phyloP scores from a whole-genome alignment of 345 rosid genomes.

The Brassica juncea region DNA sequence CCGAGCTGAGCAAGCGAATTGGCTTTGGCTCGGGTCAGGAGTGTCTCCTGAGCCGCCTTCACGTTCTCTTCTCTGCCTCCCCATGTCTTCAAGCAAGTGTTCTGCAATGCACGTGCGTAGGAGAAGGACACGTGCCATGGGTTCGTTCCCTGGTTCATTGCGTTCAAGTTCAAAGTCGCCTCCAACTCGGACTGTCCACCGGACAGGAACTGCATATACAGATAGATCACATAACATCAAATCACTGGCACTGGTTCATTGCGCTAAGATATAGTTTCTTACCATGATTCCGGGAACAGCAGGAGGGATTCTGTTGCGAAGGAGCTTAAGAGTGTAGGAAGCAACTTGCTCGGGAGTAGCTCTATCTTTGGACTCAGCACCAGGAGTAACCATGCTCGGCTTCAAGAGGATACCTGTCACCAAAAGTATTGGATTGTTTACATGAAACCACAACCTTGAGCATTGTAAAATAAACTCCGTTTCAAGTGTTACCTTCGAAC shows the following conservation, averaged over 20 bases:
- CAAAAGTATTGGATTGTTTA: neutral
- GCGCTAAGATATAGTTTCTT: too few relatives aligned
- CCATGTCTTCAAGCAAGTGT: constrained; percentile 93
- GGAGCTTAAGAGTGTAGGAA: constrained; percentile 90
- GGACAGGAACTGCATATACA: constrained; percentile 72
- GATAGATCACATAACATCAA: neutral
- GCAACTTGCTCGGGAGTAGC: constrained; percentile 84
- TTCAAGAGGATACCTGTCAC: constrained; percentile 66
- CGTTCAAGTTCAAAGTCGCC: constrained; percentile 89
- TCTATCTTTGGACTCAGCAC: constrained; percentile 82
- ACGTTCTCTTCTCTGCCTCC: constrained; percentile 84
- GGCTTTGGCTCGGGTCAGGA: constrained; percentile 76
- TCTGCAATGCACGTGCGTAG: constrained; percentile 88
- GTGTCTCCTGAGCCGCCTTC: constrained; percentile 69
- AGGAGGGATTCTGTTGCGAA: constrained; percentile 78
- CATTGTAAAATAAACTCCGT: neutral
- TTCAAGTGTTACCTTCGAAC: constrained; percentile 60
- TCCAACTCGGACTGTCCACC: constrained; percentile 98
- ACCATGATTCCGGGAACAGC: constrained; percentile 95
- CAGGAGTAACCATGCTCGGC: constrained; percentile 99
- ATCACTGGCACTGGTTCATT: neutral
- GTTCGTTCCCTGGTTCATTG: constrained; percentile 86
- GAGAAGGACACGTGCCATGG: constrained; percentile 99
- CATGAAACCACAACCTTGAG: neutral
- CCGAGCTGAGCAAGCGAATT: constrained; percentile 93